Evolutionary conservation across 2,329 filamentous ascomycete genomes (phyloP), one percentile per base, ranked within the genome.

Genomic region (Penicillium sclerotigenum): DNA sequence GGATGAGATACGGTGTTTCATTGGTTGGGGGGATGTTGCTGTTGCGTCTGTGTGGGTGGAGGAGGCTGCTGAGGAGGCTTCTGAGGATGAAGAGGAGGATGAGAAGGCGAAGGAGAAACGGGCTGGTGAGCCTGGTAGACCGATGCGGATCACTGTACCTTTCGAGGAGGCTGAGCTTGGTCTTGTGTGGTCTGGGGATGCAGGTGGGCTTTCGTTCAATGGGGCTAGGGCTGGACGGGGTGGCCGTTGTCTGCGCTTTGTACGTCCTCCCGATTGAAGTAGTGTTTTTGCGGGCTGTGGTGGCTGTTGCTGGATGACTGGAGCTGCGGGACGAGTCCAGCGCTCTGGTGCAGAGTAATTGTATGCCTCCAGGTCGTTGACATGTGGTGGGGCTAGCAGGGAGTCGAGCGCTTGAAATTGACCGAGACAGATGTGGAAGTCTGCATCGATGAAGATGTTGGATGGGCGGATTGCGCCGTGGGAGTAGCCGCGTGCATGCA

Each of bases 391-490:
- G 47, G 74, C 75, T 36, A 84, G 77, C 28, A 86, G 78, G 0
- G 79, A 81, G 57, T 79, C 77, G 10, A 86, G 70, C 8, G 77
- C 80, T 43, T 82, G 82, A 57, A 85, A 80, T 55, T 86, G 81
- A 47, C 82, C 81, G 36, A 87, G 80, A 11, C 79, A 81, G 49
- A 87, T 81, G 13, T 74, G 72, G 60, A 82, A 84, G 29, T 77
- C 71, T n/a, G 77, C 72, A 57, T 85, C 80, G 53, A 87, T 74
- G 33, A 84, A 73, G 40, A 87, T 81, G 58, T 84, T 86, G 2
- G 82, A 83, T 1, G 84, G 84, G 16, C 81, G 76, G 56, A 87
- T 84, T 2, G 78, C 77, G 26, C 80, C 79, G 63, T 87, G 84
- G 13, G 74, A 74, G 28, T 81, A 77, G 2, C 80, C 81, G 29